A percentile compares a stretch with the other conserved stretches of the same genome.
Conservation (phyloP, 805 yeast genomes). For the Babjeviella inositovora region DNA sequence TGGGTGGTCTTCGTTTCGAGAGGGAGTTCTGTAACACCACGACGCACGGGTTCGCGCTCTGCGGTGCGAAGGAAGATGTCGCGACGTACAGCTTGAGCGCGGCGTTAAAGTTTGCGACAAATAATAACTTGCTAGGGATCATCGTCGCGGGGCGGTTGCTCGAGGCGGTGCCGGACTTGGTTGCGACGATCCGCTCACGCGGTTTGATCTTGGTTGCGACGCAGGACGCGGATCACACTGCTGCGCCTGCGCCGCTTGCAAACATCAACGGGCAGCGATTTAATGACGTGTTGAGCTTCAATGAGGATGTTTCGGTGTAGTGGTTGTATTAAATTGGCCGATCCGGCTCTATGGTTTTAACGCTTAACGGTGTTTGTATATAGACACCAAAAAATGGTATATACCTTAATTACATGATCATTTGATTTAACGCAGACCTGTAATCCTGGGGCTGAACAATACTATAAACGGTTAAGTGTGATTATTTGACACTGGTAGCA, state of each 20-base stretch:
- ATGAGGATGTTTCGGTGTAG: slow-evolving; percentile 42
- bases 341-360: too few species aligned
- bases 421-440: too few species aligned
- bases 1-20: slow-evolving; percentile 47
- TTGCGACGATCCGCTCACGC: slow-evolving; percentile 57
- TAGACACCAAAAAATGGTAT: too few species aligned
- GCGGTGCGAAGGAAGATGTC: slow-evolving; percentile 10
- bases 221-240: slow-evolving; percentile 18
- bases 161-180: slow-evolving; percentile 56
- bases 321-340: too few species aligned
- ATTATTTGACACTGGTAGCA: too few species aligned
- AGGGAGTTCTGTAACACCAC: slow-evolving; percentile 8
- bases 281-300: slow-evolving; percentile 49
- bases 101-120: slow-evolving; percentile 65
- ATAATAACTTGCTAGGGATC: slow-evolving; percentile 75
- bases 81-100: slow-evolving; percentile 61
- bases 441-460: too few species aligned
- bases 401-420: too few species aligned
- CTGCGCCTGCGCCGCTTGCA: slow-evolving; percentile 3
- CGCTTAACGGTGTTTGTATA: too few species aligned
- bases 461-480: too few species aligned
- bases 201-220: slow-evolving; percentile 79
- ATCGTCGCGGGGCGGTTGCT: slow-evolving; percentile 61
- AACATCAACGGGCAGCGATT: slow-evolving; percentile 53
- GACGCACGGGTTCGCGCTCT: slow-evolving; percentile 10